A percentile compares a stretch with the other conserved stretches of the same genome.
phyloP scores from a whole-genome alignment of 2,329 filamentous ascomycete genomes.

The Hymenoscyphus infarciens region DNA sequence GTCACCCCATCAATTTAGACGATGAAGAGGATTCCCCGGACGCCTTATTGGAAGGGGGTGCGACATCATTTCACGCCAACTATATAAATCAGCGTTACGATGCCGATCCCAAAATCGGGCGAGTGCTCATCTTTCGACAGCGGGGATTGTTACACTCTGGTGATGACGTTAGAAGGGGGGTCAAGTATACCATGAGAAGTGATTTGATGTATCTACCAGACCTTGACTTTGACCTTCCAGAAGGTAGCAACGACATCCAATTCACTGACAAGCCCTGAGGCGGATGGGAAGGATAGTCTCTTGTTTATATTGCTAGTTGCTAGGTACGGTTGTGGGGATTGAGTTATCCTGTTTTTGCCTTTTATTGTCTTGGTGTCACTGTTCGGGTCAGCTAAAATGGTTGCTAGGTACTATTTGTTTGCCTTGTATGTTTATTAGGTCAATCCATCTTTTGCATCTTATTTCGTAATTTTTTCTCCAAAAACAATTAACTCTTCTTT shows the following conservation, averaged over 20 bases:
- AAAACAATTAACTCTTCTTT: no score
- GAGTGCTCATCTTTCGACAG: constrained; percentile 61
- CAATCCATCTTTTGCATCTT: no score
- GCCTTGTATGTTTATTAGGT: no score
- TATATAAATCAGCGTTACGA: constrained; percentile 44
- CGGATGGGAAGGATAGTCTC: neutral
- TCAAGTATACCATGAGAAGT: constrained; percentile 55
- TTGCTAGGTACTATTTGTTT: no score
- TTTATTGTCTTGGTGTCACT: no score
- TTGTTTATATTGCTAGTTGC: neutral
- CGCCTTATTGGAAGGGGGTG: constrained; percentile 43
- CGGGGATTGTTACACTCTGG: constrained; percentile 49
- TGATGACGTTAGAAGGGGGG: constrained; percentile 47
- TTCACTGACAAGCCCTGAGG: no score
- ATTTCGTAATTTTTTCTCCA: no score
- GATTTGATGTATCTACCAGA: constrained; percentile 49
- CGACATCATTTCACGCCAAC: constrained; percentile 51
- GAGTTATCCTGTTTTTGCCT: no score
- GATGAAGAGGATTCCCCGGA: constrained; percentile 11
- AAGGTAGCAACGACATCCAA: neutral
- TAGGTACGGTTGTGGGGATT: neutral
- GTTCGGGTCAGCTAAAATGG: no score
- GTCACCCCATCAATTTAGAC: constrained; percentile 20
- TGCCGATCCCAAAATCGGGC: constrained; percentile 52
- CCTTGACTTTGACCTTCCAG: neutral